Evolutionary conservation across 768 basidiomycete genomes (phyloP).

Genomic region (Trametes coccinea): DNA sequence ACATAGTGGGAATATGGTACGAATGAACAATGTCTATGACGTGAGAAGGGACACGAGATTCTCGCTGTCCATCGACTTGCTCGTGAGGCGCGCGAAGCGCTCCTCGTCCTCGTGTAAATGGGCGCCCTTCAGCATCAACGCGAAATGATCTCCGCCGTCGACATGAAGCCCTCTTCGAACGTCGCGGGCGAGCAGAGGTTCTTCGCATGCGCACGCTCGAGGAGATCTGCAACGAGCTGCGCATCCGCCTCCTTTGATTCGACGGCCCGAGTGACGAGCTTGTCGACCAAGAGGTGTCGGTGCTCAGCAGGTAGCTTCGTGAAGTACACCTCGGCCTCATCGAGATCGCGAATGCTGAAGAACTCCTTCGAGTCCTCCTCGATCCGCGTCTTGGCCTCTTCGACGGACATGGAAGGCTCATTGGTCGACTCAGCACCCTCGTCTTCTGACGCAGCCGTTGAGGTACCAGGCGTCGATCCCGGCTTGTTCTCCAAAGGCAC

Average conservation of each 20-base stretch:
- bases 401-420: slow-evolving; percentile 57
- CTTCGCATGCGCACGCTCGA: slow-evolving; percentile 61
- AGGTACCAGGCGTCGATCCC: slow-evolving; percentile 43
- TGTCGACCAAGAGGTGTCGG: slow-evolving; percentile 68
- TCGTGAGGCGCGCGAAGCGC: slow-evolving; percentile 52
- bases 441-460: slow-evolving; percentile 49
- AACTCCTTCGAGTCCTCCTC: slow-evolving; percentile 84
- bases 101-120: slow-evolving; percentile 60
- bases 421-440: slow-evolving; percentile 40
- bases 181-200: slow-evolving; percentile 54
- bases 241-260: slow-evolving; percentile 84
- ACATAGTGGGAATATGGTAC: slow-evolving; percentile 15
- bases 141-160: slow-evolving; percentile 77
- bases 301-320: slow-evolving; percentile 64
- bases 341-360: slow-evolving; percentile 78
- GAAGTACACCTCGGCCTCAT: slow-evolving; percentile 90
- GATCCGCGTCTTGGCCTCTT: slow-evolving; percentile 72
- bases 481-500: slow-evolving; percentile 50
- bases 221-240: slow-evolving; percentile 73
- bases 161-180: slow-evolving; percentile 75
- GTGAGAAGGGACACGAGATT: slow-evolving; percentile 58
- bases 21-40: slow-evolving; percentile 40
- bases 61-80: slow-evolving; percentile 61
- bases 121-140: slow-evolving; percentile 70
- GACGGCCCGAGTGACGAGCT: slow-evolving; percentile 63